Percentiles rank a stretch among this genome's conserved stretches.
Conservation (phyloP, 257 asterid genomes). For the Ehretia macrophylla region DNA sequence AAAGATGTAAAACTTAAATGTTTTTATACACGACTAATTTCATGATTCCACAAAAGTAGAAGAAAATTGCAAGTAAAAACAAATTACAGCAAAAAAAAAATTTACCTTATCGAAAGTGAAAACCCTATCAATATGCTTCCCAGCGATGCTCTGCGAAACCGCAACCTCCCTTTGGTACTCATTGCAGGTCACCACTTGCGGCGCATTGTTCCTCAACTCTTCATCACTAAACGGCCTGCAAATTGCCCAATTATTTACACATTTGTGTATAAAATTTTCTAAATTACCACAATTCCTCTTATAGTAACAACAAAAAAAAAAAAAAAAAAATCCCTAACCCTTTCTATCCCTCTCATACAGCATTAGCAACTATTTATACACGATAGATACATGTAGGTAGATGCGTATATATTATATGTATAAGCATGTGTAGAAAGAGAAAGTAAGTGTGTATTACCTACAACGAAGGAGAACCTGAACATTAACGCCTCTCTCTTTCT, state of each 20-base stretch:
- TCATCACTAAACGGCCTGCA: conserved; percentile 86
- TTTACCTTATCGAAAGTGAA: conserved; percentile 84
- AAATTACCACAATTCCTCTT: not conserved
- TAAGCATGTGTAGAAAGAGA: not conserved
- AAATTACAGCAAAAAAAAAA: not conserved
- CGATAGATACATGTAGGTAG: not conserved
- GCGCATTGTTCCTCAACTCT: conserved; percentile 78
- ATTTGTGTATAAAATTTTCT: not conserved
- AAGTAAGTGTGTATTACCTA: not conserved
- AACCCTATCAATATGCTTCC: conserved; percentile 79
- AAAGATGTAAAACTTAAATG: too few species aligned
- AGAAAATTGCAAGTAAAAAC: not conserved
- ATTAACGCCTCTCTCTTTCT: not conserved
- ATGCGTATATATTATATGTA: too few species aligned
- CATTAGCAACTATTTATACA: not conserved
- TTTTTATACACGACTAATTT: too few species aligned
- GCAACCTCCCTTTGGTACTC: conserved; percentile 79
- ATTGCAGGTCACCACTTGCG: conserved; percentile 82
- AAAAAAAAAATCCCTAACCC: too few species aligned
- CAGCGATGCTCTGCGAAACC: conserved; percentile 80
- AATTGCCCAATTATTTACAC: not conserved
- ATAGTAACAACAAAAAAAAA: not conserved
- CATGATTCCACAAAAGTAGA: not conserved
- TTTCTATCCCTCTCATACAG: not conserved
- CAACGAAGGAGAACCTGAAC: conserved; percentile 1